phyloP scores from a whole-genome alignment of 2,329 filamentous ascomycete genomes.

The Pezicula rhizophila region DNA sequence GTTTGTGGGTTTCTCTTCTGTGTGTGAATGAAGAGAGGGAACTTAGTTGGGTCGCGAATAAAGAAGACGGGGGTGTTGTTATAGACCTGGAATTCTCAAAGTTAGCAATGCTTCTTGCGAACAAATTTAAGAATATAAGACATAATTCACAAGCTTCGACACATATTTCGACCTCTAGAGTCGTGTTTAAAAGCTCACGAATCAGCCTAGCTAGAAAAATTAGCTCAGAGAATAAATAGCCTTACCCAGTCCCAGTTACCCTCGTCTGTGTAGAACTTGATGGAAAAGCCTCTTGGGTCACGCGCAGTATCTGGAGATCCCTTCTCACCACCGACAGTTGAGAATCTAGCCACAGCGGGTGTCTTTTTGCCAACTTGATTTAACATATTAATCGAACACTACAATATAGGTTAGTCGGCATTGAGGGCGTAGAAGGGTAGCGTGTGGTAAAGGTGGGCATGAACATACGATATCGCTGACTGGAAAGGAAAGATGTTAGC shows the following conservation, averaged over 20 bases:
- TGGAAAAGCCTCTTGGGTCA: conserved; percentile 61
- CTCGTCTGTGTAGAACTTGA: conserved; percentile 67
- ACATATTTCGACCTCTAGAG: no score
- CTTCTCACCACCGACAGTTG: conserved; percentile 65
- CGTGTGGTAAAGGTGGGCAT: not conserved
- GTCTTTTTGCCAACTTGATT: conserved; percentile 62
- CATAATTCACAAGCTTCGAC: no score
- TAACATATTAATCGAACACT: conserved; percentile 18
- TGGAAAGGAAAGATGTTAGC: not conserved
- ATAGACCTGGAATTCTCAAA: conserved; percentile 38
- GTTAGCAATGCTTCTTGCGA: no score
- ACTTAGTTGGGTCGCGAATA: conserved; percentile 67
- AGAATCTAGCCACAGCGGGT: conserved; percentile 60
- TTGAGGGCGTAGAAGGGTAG: not conserved
- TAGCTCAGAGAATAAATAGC: no score
- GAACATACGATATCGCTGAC: not conserved
- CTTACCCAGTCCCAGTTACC: conserved; percentile 60
- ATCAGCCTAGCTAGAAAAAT: no score
- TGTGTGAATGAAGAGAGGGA: conserved; percentile 70
- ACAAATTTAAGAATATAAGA: no score
- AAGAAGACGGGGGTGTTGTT: conserved; percentile 79
- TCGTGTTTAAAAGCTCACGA: no score
- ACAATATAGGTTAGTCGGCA: not conserved
- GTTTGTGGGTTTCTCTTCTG: conserved; percentile 72
- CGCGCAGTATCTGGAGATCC: conserved; percentile 62